Evolutionary conservation across 2,329 filamentous ascomycete species (phyloP).

Genomic region (Colletotrichum sp.): DNA sequence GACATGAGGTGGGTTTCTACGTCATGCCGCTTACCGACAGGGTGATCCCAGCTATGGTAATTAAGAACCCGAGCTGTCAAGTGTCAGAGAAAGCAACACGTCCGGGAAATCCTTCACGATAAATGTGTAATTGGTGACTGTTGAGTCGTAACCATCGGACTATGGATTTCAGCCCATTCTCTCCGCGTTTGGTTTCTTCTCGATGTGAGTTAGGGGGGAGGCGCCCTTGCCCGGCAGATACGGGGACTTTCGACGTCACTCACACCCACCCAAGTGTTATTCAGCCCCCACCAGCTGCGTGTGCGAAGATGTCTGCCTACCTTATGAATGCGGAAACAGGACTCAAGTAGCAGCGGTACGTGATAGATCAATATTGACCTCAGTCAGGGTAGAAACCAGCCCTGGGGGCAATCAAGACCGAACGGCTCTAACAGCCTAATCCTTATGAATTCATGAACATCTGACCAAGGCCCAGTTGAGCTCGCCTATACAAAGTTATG

Average conservation of each 20-base stretch:
- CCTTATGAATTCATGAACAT: background rate
- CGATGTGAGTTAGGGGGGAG: background rate
- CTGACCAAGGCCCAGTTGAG: background rate
- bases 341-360: background rate
- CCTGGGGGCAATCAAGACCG: background rate
- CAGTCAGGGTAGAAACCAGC: background rate
- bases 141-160: accelerated
- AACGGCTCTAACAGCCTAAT: background rate
- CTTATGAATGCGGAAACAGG: background rate
- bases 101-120: accelerated
- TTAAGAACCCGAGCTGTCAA: background rate
- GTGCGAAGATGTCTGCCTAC: background rate
- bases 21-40: background rate
- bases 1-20: background rate
- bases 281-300: background rate
- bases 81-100: background rate
- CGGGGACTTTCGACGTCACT: background rate
- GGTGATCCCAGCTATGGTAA: background rate
- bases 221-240: background rate
- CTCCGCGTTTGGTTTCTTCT: background rate
- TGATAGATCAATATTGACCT: background rate
- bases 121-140: background rate
- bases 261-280: background rate
- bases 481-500: background rate
- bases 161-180: accelerated